A percentile compares a stretch with the other conserved stretches of the same genome.
Evolutionary conservation across 2,329 filamentous ascomycete genomes (phyloP).

Genomic region (Pezicula rhizophila): DNA sequence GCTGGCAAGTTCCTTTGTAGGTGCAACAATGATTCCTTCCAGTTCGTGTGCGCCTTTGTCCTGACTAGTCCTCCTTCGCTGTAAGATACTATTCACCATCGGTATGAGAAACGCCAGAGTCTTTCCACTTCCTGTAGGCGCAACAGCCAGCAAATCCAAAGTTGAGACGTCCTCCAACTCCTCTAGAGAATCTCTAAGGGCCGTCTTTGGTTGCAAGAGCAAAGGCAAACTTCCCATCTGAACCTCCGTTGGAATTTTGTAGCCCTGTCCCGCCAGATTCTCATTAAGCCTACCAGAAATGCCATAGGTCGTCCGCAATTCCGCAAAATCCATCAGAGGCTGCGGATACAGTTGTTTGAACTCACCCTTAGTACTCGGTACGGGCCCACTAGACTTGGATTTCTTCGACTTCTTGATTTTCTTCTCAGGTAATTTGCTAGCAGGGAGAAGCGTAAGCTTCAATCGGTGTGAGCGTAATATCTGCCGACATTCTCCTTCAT

Average conservation of each 20-base stretch:
- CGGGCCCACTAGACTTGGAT: slow-evolving; percentile 49
- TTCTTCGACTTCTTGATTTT: slow-evolving; percentile 43
- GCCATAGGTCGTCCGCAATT: slow-evolving; percentile 65
- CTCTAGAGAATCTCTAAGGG: slow-evolving; percentile 34
- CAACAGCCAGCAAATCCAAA: slow-evolving; percentile 79
- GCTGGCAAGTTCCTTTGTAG: slow-evolving; percentile 70
- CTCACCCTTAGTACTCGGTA: slow-evolving; percentile 39
- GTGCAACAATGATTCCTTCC: slow-evolving; percentile 66
- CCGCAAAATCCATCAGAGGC: slow-evolving; percentile 70
- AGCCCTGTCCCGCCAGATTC: slow-evolving; percentile 81
- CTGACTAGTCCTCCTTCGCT: slow-evolving; percentile 35
- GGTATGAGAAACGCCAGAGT: slow-evolving; percentile 90
- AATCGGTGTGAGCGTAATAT: slow-evolving; percentile 75
- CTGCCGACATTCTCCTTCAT: slow-evolving; percentile 66
- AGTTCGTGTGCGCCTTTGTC: slow-evolving; percentile 44
- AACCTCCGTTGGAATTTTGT: slow-evolving; percentile 84
- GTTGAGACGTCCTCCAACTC: slow-evolving; percentile 21
- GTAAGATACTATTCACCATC: slow-evolving; percentile 69
- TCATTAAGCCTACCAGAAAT: slow-evolving; percentile 67
- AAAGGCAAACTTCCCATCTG: slow-evolving; percentile 83
- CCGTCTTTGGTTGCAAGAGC: slow-evolving; percentile 54
- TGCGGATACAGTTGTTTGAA: slow-evolving; percentile 65
- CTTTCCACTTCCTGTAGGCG: slow-evolving; percentile 94
- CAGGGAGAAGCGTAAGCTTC: slow-evolving; percentile 73
- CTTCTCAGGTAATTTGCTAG: slow-evolving; percentile 32